A percentile compares a stretch with the other conserved stretches of the same genome.
Evolutionary conservation across 2,329 filamentous ascomycete species (phyloP).

Genomic region (Monilinia aucupariae): DNA sequence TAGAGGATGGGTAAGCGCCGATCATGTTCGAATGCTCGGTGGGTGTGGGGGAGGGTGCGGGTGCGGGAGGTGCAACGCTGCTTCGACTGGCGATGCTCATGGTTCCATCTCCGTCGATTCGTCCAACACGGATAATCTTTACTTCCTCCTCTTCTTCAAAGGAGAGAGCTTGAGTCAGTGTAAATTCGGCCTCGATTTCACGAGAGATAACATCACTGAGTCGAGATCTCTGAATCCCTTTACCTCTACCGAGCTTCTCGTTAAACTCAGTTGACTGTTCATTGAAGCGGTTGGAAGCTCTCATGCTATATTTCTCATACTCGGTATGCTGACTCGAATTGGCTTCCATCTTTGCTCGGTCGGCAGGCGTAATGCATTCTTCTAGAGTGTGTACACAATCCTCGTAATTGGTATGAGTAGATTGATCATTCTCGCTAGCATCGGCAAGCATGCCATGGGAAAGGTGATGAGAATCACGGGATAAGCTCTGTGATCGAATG

Average conservation of each 20-base stretch:
- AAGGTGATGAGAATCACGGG: neutral
- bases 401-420: slow-evolving; percentile 1
- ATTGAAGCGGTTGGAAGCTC: neutral
- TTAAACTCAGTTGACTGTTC: neutral
- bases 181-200: neutral
- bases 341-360: slow-evolving; percentile 7
- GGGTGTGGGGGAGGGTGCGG: neutral
- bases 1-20: neutral
- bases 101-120: slow-evolving; percentile 1
- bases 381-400: slow-evolving; percentile 10
- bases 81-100: neutral
- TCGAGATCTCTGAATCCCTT: neutral
- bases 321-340: neutral
- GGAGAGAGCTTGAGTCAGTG: neutral
- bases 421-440: neutral
- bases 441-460: neutral
- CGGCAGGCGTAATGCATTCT: slow-evolving; percentile 8
- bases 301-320: neutral
- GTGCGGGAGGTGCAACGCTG: neutral
- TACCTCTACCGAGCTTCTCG: neutral
- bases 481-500: neutral
- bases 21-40: neutral
- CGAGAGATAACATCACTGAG: neutral
- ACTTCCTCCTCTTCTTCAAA: neutral
- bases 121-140: neutral